A percentile compares a stretch with the other conserved stretches of the same genome.
Conservation (phyloP, 768 basidiomycete genomes). For the Mycena capillaripes region DNA sequence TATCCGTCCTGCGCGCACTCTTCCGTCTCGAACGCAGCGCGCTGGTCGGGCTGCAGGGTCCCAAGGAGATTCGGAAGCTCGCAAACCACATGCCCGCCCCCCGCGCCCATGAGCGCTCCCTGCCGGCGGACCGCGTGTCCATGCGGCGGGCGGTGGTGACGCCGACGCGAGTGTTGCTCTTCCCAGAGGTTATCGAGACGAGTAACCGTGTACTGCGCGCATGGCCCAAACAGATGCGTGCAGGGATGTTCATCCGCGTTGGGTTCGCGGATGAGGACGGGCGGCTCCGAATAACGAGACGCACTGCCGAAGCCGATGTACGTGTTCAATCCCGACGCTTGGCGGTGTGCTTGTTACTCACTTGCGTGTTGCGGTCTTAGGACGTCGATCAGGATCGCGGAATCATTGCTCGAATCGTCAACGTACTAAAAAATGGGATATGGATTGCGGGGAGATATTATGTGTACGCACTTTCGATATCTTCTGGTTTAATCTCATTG, state of each 20-base stretch:
- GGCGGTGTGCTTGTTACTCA: no score
- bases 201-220: slow-evolving; percentile 35
- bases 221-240: slow-evolving; percentile 30
- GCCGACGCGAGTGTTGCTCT: slow-evolving; percentile 35
- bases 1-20: slow-evolving; percentile 28
- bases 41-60: slow-evolving; percentile 3
- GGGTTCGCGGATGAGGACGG: slow-evolving; percentile 36
- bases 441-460: slow-evolving; percentile 32
- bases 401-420: slow-evolving; percentile 31
- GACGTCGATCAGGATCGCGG: slow-evolving; percentile 25
- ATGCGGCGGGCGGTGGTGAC: slow-evolving; percentile 36
- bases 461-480: slow-evolving; percentile 31
- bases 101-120: neutral
- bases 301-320: slow-evolving; percentile 14
- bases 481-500: neutral
- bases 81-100: neutral
- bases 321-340: neutral
- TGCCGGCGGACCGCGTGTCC: slow-evolving; percentile 24
- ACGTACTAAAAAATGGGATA: slow-evolving; percentile 28
- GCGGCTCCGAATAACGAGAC: slow-evolving; percentile 2
- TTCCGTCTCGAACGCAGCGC: slow-evolving; percentile 32
- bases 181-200: slow-evolving; percentile 34
- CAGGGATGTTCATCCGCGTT: slow-evolving; percentile 34
- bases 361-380: neutral
- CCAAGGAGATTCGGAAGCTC: slow-evolving; percentile 17